Evolutionary conservation across 306 rosid genomes (phyloP), one percentile per base, ranked within the genome.

Genomic region (Ormosia emarginata): DNA sequence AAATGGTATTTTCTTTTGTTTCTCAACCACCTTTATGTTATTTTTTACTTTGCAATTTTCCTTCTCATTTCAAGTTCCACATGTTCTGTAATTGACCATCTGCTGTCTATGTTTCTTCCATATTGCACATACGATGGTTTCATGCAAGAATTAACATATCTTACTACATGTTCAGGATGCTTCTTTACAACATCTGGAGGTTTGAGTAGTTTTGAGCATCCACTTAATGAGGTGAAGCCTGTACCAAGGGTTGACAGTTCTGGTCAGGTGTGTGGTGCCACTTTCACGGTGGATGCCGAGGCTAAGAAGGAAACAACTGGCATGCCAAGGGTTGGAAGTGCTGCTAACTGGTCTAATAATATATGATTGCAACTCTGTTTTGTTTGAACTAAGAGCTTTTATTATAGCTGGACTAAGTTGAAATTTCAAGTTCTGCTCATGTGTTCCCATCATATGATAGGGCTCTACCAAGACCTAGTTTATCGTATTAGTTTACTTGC

Each of bases 321-420:
- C 81, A 95, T 95, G 91, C 97, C 99, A 0, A 90, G 99, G 86
- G 98, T 95, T 49, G 99, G 97, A 78, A 93, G 99, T 89, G 97
- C 99, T 57, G 97, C 98, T 77, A 91, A 95, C 87, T 95, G 99
- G 99, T 90, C 99, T 4, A 5, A 90, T 55, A 75, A 92, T 85
- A 92, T 88, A 66, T 95, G 86, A 92, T 80, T 83, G 81, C 77
- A 44, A 75, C 18, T 75, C 70, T 6, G 30, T 77, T 75, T 75
- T 67, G 66, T 63, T 63, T 65, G 71, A 15, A 62, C 75, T 71
- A 14, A 43, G 84, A 24, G 82, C 83, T 79, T 81, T 67, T 64
- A 57, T 79, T 82, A 32, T 85, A 43, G 65, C 69, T 63, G 68
- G 18, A 73, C 79, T 74, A 67, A 78, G 44, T 73, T 18, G 50